A percentile compares a stretch with the other conserved stretches of the same genome.
Evolutionary conservation across 306 rosid genomes (phyloP).

Genomic region (Glycine tomentella): DNA sequence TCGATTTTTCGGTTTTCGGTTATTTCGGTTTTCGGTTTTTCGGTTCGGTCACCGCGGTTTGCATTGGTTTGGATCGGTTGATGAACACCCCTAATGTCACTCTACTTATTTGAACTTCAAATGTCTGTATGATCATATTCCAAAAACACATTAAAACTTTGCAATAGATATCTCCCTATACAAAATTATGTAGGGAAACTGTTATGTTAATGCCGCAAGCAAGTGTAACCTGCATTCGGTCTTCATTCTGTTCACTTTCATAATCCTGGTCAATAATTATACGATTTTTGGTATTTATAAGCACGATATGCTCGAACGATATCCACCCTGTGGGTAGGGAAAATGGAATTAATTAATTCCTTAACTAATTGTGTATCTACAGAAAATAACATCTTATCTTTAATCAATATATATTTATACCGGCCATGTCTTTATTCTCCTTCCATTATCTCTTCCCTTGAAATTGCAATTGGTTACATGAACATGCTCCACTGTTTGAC

Average conservation of each 20-base stretch:
- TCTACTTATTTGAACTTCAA: background rate
- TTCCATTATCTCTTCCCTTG: conserved; percentile 28
- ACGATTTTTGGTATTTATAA: conserved; percentile 30
- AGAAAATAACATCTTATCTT: background rate
- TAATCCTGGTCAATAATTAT: conserved; percentile 41
- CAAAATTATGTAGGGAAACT: background rate
- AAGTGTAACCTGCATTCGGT: background rate
- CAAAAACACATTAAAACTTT: background rate
- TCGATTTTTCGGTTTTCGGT: no score
- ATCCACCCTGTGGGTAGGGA: conserved; percentile 28
- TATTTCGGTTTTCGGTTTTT: no score
- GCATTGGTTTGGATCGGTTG: no score
- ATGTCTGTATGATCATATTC: conserved; percentile 30
- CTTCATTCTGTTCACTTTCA: background rate
- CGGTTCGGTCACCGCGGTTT: no score
- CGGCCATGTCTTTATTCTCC: conserved; percentile 47
- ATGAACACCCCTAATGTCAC: no score
- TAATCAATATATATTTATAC: background rate
- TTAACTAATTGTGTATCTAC: background rate
- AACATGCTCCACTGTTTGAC: conserved; percentile 10
- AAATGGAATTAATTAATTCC: background rate
- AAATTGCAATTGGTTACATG: conserved; percentile 29
- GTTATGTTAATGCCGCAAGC: no score
- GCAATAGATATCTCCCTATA: background rate
- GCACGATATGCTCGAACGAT: conserved; percentile 37